A percentile compares a stretch with the other conserved stretches of the same genome.
Conservation (phyloP, 306 rosid species). For the Fagus sylvatica region DNA sequence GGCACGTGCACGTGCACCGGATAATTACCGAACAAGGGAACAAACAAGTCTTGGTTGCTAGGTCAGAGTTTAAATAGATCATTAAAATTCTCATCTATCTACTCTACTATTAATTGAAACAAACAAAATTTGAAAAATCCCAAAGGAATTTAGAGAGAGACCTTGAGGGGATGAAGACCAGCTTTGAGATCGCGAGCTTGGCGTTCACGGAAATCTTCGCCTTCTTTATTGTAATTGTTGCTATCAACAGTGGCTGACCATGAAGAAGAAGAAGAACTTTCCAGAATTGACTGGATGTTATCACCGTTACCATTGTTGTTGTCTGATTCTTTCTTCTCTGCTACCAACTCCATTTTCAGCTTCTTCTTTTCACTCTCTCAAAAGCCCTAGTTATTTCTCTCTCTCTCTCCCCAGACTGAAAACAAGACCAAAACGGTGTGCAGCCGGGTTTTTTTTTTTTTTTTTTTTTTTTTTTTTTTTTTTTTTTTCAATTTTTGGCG, state of each 20-base stretch:
- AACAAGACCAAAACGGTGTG: background rate
- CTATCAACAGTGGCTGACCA: slow-evolving; percentile 12
- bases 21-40: no score
- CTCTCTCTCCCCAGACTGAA: background rate
- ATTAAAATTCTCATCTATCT: no score
- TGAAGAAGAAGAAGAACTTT: slow-evolving; percentile 27
- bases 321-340: slow-evolving; percentile 45
- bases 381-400: slow-evolving; percentile 25
- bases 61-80: no score
- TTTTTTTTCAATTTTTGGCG: no score
- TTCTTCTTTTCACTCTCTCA: background rate
- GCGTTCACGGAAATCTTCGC: slow-evolving; percentile 40
- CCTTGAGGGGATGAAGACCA: slow-evolving; percentile 64
- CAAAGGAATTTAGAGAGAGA: background rate
- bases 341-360: slow-evolving; percentile 38
- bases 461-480: no score
- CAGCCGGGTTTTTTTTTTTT: background rate
- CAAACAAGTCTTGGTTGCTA: no score
- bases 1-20: no score
- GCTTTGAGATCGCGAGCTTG: slow-evolving; percentile 50
- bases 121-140: no score
- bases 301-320: slow-evolving; percentile 10
- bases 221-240: slow-evolving; percentile 22
- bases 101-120: no score
- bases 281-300: slow-evolving; percentile 18